These are phyloP conservation scores for Cyclaneusma minus DNA, from an alignment of 2,329 filamentous ascomycete genomes.

Conservation along the genomic window DNA sequence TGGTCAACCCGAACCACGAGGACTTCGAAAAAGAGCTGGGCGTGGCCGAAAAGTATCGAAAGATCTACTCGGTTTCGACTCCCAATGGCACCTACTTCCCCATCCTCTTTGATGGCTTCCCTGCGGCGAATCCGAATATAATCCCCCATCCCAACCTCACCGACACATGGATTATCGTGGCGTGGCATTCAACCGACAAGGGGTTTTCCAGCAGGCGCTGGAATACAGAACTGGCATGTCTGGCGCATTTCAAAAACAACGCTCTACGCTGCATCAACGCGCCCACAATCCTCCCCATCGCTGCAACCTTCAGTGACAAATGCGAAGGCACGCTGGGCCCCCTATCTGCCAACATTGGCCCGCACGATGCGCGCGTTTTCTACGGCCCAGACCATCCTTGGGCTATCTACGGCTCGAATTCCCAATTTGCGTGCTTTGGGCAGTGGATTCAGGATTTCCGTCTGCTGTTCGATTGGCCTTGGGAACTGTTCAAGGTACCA, in stretches of 20 bases:
- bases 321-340: constrained; percentile 28
- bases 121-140: constrained; percentile 37
- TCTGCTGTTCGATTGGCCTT: constrained; percentile 27
- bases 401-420: constrained; percentile 39
- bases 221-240: constrained; percentile 31
- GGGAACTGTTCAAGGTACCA: constrained; percentile 10
- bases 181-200: constrained; percentile 23
- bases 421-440: constrained; percentile 36
- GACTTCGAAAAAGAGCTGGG: too few species aligned
- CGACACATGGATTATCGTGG: constrained; percentile 34
- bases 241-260: constrained; percentile 28
- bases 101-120: constrained; percentile 27
- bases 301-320: constrained; percentile 25
- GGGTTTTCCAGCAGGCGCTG: too few species aligned
- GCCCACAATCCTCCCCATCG: constrained; percentile 28
- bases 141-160: constrained; percentile 34
- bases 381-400: constrained; percentile 34
- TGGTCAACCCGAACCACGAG: too few species aligned
- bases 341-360: constrained; percentile 30
- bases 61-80: constrained; percentile 31
- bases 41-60: too few species aligned
- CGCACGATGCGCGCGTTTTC: constrained; percentile 43
- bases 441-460: constrained; percentile 40
- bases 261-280: constrained; percentile 25
- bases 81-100: constrained; percentile 29